These are phyloP conservation scores for Hymenoscyphus infarciens DNA, from an alignment of 2,329 filamentous ascomycete genomes.

Conservation along the genomic window DNA sequence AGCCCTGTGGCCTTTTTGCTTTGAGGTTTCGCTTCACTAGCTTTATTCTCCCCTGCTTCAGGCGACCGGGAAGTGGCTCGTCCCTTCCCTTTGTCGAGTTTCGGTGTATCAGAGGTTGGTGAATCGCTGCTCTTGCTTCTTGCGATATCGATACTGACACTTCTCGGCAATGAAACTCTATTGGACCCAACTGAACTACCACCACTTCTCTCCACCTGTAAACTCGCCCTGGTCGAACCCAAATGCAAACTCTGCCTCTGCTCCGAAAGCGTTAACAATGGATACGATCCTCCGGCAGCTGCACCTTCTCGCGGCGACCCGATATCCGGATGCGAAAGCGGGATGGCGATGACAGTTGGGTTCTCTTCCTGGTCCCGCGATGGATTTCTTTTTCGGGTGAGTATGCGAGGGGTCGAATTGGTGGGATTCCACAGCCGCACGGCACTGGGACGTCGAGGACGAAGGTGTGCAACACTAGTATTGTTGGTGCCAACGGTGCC, in stretches of 20 bases:
- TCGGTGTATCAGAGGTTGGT: conserved; percentile 15
- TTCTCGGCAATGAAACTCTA: conserved; percentile 33
- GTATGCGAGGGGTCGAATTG: conserved; percentile 51
- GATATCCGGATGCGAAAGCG: conserved; percentile 33
- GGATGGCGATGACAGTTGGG: conserved; percentile 28
- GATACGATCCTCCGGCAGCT: conserved; percentile 38
- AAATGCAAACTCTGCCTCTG: conserved; percentile 51
- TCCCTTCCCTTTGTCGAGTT: conserved; percentile 32
- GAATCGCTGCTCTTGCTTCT: conserved; percentile 31
- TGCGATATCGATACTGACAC: conserved; percentile 32
- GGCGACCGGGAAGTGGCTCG: conserved; percentile 20
- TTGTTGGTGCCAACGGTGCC: conserved; percentile 26
- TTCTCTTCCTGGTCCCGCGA: conserved; percentile 17
- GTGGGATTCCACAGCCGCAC: conserved; percentile 56
- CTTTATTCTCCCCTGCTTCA: conserved; percentile 19
- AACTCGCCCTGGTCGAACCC: conserved; percentile 40
- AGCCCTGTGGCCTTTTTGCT: conserved; percentile 17
- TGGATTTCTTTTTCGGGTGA: conserved; percentile 17
- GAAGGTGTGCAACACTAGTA: conserved; percentile 20
- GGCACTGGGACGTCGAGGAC: conserved; percentile 31
- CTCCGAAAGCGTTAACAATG: conserved; percentile 55
- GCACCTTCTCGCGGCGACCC: conserved; percentile 26
- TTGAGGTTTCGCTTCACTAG: conserved; percentile 11
- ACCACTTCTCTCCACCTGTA: conserved; percentile 45
- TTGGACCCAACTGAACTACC: conserved; percentile 31